These are phyloP conservation scores for Leucogyrophana mollusca DNA, from an alignment of 768 basidiomycete genomes.

Conservation along the genomic window DNA sequence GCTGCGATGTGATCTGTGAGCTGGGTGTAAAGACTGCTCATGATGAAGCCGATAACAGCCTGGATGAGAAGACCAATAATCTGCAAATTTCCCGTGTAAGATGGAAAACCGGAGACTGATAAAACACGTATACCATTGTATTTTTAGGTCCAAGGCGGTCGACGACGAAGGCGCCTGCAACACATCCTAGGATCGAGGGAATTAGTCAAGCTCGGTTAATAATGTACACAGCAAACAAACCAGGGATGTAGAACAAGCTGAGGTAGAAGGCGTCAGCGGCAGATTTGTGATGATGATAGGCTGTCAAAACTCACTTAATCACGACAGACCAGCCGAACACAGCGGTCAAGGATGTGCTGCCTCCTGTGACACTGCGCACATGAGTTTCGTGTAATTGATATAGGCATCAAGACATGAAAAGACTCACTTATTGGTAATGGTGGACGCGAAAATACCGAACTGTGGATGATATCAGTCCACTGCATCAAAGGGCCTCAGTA, in stretches of 20 bases:
- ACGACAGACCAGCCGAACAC: constrained; percentile 85
- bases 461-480: constrained; percentile 30
- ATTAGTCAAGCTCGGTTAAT: too few species aligned
- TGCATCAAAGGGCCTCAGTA: too few species aligned
- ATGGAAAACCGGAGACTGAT: neutral
- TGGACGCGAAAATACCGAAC: constrained; percentile 83
- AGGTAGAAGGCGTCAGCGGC: too few species aligned
- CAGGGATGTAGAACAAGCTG: constrained; percentile 68
- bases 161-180: constrained; percentile 73
- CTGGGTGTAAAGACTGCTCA: constrained; percentile 77
- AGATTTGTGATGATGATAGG: too few species aligned
- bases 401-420: neutral
- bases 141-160: constrained; percentile 75
- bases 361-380: constrained; percentile 54
- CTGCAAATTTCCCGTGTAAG: constrained; percentile 29
- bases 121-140: constrained; percentile 79
- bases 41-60: constrained; percentile 80
- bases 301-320: constrained; percentile 78
- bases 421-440: constrained; percentile 62
- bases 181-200: constrained; percentile 39
- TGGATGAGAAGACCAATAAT: constrained; percentile 67
- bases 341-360: constrained; percentile 46
- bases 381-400: neutral
- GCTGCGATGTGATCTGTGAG: constrained; percentile 65
- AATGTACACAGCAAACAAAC: constrained; percentile 18